These are phyloP conservation scores for Calamus simplicifolius DNA, from an alignment of 176 grass and related monocot species.

Conservation along the genomic window DNA sequence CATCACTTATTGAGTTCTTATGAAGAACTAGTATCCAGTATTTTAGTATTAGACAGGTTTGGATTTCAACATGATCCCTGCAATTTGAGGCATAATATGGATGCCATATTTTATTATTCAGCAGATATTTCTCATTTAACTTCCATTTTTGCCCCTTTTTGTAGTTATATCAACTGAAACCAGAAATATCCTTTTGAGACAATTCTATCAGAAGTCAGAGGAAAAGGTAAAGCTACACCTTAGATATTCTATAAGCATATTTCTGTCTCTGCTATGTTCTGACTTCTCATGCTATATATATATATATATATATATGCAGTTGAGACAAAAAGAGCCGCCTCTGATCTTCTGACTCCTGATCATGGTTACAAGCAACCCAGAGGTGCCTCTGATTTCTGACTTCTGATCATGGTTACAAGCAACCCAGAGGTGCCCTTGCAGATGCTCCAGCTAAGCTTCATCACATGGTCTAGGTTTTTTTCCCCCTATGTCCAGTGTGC, in stretches of 20 bases:
- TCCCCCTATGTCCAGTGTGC: no score
- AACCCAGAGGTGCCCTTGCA: conserved; percentile 26
- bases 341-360: conserved; percentile 23
- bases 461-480: no score
- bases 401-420: conserved; percentile 47
- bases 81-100: no score
- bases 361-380: conserved; percentile 48
- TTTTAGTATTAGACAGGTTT: no score
- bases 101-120: no score
- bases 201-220: conserved; percentile 13
- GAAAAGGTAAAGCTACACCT: conserved; percentile 1
- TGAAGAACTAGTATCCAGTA: no score
- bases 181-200: conserved; percentile 10
- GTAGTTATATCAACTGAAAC: conserved; percentile 12
- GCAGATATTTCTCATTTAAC: not conserved
- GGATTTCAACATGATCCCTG: no score
- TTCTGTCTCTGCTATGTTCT: not conserved
- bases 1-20: no score
- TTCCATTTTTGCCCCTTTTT: not conserved
- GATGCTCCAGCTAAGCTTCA: conserved; percentile 28
- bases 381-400: conserved; percentile 9
- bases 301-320: conserved; percentile 2
- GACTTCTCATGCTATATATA: not conserved
- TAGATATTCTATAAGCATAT: not conserved
- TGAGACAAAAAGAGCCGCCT: conserved; percentile 1